These are phyloP conservation scores for Hymenoscyphus linearis DNA, from an alignment of 2,329 filamentous ascomycete genomes.

Conservation along the genomic window DNA sequence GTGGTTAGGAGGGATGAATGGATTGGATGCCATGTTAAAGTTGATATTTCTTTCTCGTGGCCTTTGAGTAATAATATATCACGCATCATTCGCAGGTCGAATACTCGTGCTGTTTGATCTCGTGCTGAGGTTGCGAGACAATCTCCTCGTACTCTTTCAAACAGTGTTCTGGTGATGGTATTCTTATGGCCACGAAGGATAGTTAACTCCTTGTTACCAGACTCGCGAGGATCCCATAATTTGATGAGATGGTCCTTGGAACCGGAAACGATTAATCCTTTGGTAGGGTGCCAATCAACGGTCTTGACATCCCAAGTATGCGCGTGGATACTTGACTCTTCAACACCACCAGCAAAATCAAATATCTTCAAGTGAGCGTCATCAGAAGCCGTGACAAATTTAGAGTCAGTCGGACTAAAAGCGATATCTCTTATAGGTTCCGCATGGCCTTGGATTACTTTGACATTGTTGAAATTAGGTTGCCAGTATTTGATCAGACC, in stretches of 20 bases:
- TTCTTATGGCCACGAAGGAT: constrained; percentile 97
- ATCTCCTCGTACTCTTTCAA: constrained; percentile 78
- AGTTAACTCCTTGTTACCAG: constrained; percentile 48
- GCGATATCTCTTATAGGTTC: constrained; percentile 88
- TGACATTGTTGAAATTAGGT: constrained; percentile 97
- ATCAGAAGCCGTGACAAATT: constrained; percentile 94
- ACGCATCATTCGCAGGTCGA: constrained; percentile 96
- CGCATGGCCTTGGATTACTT: constrained; percentile 84
- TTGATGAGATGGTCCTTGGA: constrained; percentile 98
- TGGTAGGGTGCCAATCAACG: constrained; percentile 95
- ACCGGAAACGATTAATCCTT: constrained; percentile 88
- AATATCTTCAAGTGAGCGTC: constrained; percentile 93
- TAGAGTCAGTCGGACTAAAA: constrained; percentile 89
- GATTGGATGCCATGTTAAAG: constrained; percentile 87
- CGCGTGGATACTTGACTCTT: constrained; percentile 81
- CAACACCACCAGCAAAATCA: constrained; percentile 82
- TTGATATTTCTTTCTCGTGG: constrained; percentile 94
- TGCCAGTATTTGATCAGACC: constrained; percentile 98
- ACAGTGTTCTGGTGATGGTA: constrained; percentile 86
- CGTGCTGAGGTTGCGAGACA: constrained; percentile 88
- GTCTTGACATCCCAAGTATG: constrained; percentile 97
- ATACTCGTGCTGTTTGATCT: constrained; percentile 88
- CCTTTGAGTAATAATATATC: constrained; percentile 91
- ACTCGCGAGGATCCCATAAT: constrained; percentile 83
- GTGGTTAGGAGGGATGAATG: constrained; percentile 87